Base-by-base conservation (phyloP, 2,329 filamentous ascomycete genomes). In the Dichotomopilus funicola region DNA sequence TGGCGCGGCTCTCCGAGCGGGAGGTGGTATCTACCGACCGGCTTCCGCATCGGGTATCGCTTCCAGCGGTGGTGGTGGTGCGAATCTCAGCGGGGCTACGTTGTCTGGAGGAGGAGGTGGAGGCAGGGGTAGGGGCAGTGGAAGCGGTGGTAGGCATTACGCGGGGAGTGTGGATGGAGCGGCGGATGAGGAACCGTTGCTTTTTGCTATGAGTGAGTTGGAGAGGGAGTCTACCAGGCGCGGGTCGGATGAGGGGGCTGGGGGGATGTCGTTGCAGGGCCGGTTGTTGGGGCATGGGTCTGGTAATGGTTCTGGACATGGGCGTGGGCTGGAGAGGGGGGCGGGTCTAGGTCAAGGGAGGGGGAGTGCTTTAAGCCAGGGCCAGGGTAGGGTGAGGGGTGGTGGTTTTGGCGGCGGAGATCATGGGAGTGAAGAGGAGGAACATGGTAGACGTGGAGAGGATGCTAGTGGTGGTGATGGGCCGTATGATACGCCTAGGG, bases 141-240 rank as follows among this genome's bases (percentile, higher is more conserved):
- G 13, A 2, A 41, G 31, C 1, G n/a, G 4, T 27, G 53, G 31
- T 7, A 10, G 42, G 4, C 31, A 54, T 3, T 56, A 54, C 47
- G 55, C 41, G 6, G 69, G 66, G 12, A 69, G 72, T 7, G 76
- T 81, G 45, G 71, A 72, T 51, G 79, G 80, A 50, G 80, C 80
- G 5, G 70, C 75, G 31, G 83, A 87, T 57, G 86, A 88, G 53
- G 86, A 89, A 64, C 84, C 83, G 0, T 69, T 89, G 8, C 75
- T 89, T 8, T 89, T 89, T 68, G 83, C 86, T 60, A 82, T 89
- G 76, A 87, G 83, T 38, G 86, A 89, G 68, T 80, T 88, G 66
- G 83, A 83, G 61, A 74, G 79, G 13, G 76, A 78, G 54, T 77
- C 78, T 45, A 73, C 82, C 59, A 75, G 79, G 59, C 85, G 80